A percentile compares a stretch with the other conserved stretches of the same genome.
Conservation (phyloP, 768 basidiomycete species). For the Boletales sp. region DNA sequence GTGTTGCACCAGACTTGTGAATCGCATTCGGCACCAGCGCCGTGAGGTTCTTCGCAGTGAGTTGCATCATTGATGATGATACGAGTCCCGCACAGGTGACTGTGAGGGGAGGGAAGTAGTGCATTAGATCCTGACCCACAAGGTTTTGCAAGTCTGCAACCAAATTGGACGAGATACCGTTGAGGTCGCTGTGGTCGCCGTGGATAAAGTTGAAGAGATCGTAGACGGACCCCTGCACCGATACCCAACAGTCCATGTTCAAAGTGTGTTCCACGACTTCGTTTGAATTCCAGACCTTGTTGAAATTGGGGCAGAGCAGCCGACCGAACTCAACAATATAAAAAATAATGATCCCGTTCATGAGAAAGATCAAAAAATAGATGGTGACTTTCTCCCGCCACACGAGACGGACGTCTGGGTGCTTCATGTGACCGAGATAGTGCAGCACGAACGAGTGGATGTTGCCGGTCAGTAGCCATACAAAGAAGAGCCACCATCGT, state of each 20-base stretch:
- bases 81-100: conserved; percentile 78
- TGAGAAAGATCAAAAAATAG: conserved; percentile 74
- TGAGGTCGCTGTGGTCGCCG: conserved; percentile 80
- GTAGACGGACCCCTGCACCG: conserved; percentile 81
- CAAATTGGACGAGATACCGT: conserved; percentile 57
- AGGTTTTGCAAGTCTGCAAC: conserved; percentile 60
- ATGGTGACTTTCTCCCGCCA: conserved; percentile 95
- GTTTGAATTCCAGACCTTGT: conserved; percentile 75
- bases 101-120: conserved; percentile 82
- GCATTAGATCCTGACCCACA: conserved; percentile 82
- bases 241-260: conserved; percentile 75
- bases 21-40: conserved; percentile 56
- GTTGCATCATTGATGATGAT: conserved; percentile 42
- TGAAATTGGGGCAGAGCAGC: conserved; percentile 79
- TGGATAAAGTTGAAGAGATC: conserved; percentile 80
- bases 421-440: conserved; percentile 83
- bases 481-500: conserved; percentile 78
- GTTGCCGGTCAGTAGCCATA: conserved; percentile 75
- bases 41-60: conserved; percentile 66
- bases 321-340: conserved; percentile 86
- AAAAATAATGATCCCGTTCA: conserved; percentile 79
- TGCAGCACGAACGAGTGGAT: conserved; percentile 70
- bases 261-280: conserved; percentile 76
- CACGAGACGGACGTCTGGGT: conserved; percentile 85
- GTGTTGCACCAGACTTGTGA: conserved; percentile 67